Evolutionary conservation across 805 yeast genomes (phyloP).

Genomic region (Hanseniaspora nectarophila): DNA sequence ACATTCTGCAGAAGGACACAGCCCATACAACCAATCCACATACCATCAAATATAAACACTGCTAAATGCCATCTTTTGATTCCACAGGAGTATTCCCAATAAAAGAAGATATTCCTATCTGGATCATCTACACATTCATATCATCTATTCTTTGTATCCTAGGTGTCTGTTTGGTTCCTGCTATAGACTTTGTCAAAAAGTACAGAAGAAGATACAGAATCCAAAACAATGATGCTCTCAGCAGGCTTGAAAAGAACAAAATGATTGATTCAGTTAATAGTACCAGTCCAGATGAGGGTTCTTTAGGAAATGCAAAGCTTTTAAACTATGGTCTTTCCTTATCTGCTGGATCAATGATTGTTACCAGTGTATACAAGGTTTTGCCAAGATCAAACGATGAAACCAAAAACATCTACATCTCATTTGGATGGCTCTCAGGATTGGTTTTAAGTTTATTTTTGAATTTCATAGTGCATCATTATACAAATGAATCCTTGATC

Average conservation of each 20-base stretch:
- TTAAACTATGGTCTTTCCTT: slow-evolving; percentile 64
- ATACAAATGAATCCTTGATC: slow-evolving; percentile 70
- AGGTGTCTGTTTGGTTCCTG: slow-evolving; percentile 55
- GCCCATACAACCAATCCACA: too few species aligned
- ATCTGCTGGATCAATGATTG: slow-evolving; percentile 68
- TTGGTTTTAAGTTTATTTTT: slow-evolving; percentile 45
- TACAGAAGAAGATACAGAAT: neutral
- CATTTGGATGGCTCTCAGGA: slow-evolving; percentile 43
- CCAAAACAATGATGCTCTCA: slow-evolving; percentile 45
- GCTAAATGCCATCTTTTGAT: too few species aligned
- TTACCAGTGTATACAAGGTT: slow-evolving; percentile 65
- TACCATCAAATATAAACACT: too few species aligned
- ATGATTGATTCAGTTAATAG: slow-evolving; percentile 36
- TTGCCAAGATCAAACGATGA: slow-evolving; percentile 50
- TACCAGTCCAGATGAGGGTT: slow-evolving; percentile 35
- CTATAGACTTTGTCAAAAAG: slow-evolving; percentile 17
- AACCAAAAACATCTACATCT: slow-evolving; percentile 33
- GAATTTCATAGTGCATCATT: slow-evolving; percentile 54
- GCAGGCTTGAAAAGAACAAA: slow-evolving; percentile 32
- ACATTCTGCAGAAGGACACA: too few species aligned
- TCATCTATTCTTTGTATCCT: slow-evolving; percentile 59
- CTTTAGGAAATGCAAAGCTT: slow-evolving; percentile 37
- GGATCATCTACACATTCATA: slow-evolving; percentile 34
- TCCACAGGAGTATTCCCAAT: neutral
- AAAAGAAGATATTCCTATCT: slow-evolving; percentile 20